Conservation (phyloP, 1,139 yeast genomes). For the Starmera stellimalicola region DNA sequence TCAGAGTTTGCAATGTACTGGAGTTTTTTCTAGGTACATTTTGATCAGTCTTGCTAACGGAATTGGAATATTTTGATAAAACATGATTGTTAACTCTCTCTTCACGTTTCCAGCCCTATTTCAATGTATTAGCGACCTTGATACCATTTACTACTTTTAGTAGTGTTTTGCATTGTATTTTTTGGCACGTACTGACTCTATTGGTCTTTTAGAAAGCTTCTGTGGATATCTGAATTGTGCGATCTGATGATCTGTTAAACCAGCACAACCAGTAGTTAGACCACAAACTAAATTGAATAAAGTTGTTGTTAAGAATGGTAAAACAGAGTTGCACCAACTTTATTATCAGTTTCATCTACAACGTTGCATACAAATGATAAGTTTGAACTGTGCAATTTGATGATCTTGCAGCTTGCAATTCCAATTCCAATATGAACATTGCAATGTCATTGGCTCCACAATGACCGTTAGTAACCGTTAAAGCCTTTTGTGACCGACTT, state of each 20-base stretch:
- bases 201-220: no score
- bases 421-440: slow-evolving; percentile 99
- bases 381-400: slow-evolving; percentile 39
- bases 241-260: slow-evolving; percentile 10
- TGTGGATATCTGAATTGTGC: slow-evolving; percentile 72
- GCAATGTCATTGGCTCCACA: slow-evolving; percentile 99
- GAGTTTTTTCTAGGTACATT: no score
- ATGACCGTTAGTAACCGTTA: slow-evolving; percentile 74
- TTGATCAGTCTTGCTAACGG: no score
- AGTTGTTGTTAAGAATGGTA: slow-evolving; percentile 41
- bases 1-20: no score
- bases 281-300: slow-evolving; percentile 21
- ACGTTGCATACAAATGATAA: slow-evolving; percentile 6
- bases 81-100: no score
- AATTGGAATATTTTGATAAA: no score
- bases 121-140: no score
- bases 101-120: no score
- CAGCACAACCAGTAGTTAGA: slow-evolving; percentile 3
- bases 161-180: no score
- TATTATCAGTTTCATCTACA: slow-evolving; percentile 42
- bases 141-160: no score
- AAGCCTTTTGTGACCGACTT: slow-evolving; percentile 92
- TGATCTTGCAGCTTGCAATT: slow-evolving; percentile 87
- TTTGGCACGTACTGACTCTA: no score
- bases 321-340: slow-evolving; percentile 75